phyloP scores from a whole-genome alignment of 108 stramenopile species.

The Skeletonema costatum region DNA sequence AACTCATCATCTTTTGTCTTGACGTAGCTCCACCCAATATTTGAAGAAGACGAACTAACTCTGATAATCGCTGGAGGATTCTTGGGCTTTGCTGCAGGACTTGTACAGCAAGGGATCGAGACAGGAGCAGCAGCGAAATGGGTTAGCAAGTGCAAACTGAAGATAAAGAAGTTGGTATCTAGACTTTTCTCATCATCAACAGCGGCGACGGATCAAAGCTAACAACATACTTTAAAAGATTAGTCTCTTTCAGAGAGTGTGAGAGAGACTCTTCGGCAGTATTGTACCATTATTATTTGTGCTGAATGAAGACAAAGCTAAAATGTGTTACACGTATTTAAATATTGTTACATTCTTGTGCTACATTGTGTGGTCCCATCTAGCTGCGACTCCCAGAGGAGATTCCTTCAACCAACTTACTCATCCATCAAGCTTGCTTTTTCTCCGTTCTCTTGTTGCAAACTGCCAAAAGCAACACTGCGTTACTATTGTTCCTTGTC shows the following conservation, averaged over 20 bases:
- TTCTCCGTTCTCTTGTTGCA: no score
- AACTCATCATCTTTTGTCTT: not conserved
- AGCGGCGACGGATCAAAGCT: not conserved
- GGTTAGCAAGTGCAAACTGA: not conserved
- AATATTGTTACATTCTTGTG: not conserved
- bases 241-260: not conserved
- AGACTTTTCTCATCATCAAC: not conserved
- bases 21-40: constrained; percentile 84
- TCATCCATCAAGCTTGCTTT: not conserved
- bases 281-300: no score
- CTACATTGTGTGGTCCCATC: not conserved
- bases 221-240: not conserved
- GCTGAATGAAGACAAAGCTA: no score
- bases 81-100: constrained; percentile 87
- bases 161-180: not conserved
- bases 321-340: no score
- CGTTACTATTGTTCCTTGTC: not conserved
- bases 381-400: not conserved
- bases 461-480: no score
- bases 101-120: constrained; percentile 86
- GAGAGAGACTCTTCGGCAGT: not conserved
- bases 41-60: constrained; percentile 96
- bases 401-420: no score
- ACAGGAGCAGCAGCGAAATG: constrained; percentile 51
- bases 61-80: constrained; percentile 93